These are phyloP conservation scores for Somion occarium DNA, from an alignment of 1,284 basidiomycete genomes.

Conservation along the genomic window DNA sequence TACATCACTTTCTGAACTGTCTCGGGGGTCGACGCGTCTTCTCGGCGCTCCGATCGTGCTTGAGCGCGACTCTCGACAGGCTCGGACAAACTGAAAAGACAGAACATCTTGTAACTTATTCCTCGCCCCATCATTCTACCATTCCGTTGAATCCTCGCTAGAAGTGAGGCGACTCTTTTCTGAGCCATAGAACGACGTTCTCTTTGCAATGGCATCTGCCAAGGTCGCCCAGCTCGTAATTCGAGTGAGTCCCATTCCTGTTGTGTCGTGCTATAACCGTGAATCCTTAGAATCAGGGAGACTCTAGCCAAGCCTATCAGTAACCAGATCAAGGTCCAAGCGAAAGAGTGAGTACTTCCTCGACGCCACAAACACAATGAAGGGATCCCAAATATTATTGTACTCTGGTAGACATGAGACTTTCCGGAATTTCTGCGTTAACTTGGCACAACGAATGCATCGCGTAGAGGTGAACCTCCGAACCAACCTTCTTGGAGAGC, in stretches of 20 bases:
- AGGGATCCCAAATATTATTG: background rate
- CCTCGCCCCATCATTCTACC: too few species aligned
- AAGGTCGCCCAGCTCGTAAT: constrained; percentile 66
- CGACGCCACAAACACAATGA: background rate
- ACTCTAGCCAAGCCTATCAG: constrained; percentile 86
- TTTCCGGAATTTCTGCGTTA: constrained; percentile 74
- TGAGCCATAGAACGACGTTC: too few species aligned
- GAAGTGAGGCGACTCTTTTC: too few species aligned
- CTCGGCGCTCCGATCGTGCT: too few species aligned
- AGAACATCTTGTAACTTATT: too few species aligned
- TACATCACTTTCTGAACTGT: too few species aligned
- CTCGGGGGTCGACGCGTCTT: too few species aligned
- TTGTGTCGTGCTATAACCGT: constrained; percentile 3
- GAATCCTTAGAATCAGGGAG: constrained; percentile 35
- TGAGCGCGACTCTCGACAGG: too few species aligned
- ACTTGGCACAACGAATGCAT: constrained; percentile 80
- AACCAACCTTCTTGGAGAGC: constrained; percentile 77
- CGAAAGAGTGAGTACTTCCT: constrained; percentile 56
- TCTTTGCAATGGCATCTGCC: constrained; percentile 52
- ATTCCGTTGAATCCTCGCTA: too few species aligned
- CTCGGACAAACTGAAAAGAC: too few species aligned
- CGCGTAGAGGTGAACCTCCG: constrained; percentile 73
- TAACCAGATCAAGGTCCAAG: constrained; percentile 69
- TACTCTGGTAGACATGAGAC: constrained; percentile 75
- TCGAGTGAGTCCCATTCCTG: constrained; percentile 42